phyloP scores from a whole-genome alignment of 2,329 filamentous ascomycete genomes.

The Diplodia corticola region DNA sequence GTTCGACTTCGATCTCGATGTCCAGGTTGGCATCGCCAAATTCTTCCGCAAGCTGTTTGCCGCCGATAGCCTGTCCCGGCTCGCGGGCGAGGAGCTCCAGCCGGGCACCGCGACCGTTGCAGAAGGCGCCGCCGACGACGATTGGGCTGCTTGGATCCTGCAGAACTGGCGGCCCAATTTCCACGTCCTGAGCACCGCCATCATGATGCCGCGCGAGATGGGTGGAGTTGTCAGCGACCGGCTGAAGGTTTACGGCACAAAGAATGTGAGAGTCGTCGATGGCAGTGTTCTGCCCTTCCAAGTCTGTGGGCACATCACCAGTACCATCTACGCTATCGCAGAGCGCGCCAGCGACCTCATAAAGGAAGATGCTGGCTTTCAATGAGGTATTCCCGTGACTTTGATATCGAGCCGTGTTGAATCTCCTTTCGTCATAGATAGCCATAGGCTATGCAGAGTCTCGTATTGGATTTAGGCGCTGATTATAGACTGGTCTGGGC shows the following conservation, averaged over 20 bases:
- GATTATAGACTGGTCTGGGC: neutral
- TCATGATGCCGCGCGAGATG: conserved; percentile 37
- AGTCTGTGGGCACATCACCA: conserved; percentile 33
- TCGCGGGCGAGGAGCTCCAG: conserved; percentile 28
- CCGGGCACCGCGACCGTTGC: conserved; percentile 28
- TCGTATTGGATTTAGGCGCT: neutral
- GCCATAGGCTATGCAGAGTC: neutral
- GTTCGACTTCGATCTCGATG: conserved; percentile 47
- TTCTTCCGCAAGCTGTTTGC: conserved; percentile 37
- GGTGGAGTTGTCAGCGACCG: conserved; percentile 34
- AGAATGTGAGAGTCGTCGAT: conserved; percentile 34
- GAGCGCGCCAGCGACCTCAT: conserved; percentile 36
- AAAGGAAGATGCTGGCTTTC: conserved; percentile 25
- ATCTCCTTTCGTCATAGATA: neutral
- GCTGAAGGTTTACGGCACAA: conserved; percentile 35
- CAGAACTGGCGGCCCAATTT: conserved; percentile 33
- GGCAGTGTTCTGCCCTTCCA: conserved; percentile 38
- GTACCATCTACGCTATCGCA: conserved; percentile 35
- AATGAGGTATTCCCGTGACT: neutral
- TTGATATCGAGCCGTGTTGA: neutral
- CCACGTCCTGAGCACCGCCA: conserved; percentile 35
- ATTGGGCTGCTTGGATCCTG: conserved; percentile 27
- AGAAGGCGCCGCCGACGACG: conserved; percentile 21
- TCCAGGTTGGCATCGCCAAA: conserved; percentile 35
- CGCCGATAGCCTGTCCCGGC: conserved; percentile 33